Evolutionary conservation across 176 grass and related monocot species (phyloP).

Genomic region (Rhipidocladum racemiflorum): DNA sequence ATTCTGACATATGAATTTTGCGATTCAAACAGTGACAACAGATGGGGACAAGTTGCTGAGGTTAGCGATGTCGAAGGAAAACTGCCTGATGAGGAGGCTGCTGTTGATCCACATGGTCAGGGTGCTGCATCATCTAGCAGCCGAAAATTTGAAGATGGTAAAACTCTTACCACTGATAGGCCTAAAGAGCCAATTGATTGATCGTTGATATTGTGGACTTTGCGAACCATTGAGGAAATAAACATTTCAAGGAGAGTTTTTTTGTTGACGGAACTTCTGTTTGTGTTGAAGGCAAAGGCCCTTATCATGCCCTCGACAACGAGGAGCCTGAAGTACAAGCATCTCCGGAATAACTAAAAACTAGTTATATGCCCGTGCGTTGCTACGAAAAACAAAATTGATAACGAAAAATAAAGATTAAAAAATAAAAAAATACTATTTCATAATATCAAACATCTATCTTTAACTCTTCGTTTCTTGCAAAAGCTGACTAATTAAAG

Average conservation of each 20-base stretch:
- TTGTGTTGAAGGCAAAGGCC: constrained; percentile 36
- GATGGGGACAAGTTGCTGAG: constrained; percentile 3
- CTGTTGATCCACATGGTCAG: not conserved
- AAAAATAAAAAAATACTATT: no score
- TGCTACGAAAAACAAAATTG: no score
- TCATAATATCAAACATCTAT: no score
- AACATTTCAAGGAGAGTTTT: constrained; percentile 7
- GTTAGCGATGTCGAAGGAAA: not conserved
- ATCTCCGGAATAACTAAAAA: not conserved
- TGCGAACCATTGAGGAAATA: not conserved
- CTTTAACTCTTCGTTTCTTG: no score
- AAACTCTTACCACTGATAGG: constrained; percentile 13
- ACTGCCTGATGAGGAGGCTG: constrained; percentile 18
- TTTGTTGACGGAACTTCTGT: constrained; percentile 12
- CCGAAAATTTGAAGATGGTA: constrained; percentile 18
- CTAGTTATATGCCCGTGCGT: no score
- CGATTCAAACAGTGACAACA: constrained; percentile 16
- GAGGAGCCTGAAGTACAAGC: constrained; percentile 18
- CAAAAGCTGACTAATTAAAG: no score
- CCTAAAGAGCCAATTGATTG: not conserved
- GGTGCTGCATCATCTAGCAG: not conserved
- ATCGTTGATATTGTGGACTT: not conserved
- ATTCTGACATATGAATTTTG: constrained; percentile 31
- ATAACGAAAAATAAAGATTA: no score
- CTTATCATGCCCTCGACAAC: constrained; percentile 7